These are phyloP conservation scores for Teunomyces cretensis DNA, from an alignment of 805 yeast species.

Conservation along the genomic window DNA sequence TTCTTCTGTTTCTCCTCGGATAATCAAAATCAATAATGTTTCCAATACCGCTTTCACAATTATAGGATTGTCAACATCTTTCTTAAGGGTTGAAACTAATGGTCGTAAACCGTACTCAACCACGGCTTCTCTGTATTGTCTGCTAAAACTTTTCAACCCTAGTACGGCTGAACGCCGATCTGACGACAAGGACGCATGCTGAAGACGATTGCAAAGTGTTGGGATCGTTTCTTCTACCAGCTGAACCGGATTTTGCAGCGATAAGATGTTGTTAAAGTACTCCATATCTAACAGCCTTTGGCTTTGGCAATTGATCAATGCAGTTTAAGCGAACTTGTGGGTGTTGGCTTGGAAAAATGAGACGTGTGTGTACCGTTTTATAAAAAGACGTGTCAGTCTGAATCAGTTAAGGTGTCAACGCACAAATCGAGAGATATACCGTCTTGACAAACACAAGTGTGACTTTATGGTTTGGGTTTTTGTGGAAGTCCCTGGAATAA, in stretches of 20 bases:
- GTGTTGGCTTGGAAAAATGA: neutral
- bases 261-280: conserved; percentile 36
- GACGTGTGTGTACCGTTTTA: neutral
- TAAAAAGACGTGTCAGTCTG: neutral
- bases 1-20: conserved; percentile 63
- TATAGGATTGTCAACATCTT: conserved; percentile 68
- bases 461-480: neutral
- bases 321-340: neutral
- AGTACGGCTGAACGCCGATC: conserved; percentile 91
- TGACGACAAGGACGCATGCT: conserved; percentile 74
- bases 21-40: conserved; percentile 77
- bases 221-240: conserved; percentile 82
- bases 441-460: neutral
- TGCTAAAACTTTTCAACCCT: conserved; percentile 82
- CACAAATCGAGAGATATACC: neutral
- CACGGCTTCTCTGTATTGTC: conserved; percentile 87
- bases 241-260: conserved; percentile 34
- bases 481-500: neutral
- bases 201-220: conserved; percentile 82
- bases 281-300: conserved; percentile 25
- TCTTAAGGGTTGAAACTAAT: conserved; percentile 60
- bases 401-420: neutral
- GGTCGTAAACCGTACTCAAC: conserved; percentile 84
- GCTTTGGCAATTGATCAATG: neutral
- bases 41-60: conserved; percentile 80